Evolutionary conservation across 306 rosid genomes (phyloP).

Genomic region (Hippophae rhamnoides): DNA sequence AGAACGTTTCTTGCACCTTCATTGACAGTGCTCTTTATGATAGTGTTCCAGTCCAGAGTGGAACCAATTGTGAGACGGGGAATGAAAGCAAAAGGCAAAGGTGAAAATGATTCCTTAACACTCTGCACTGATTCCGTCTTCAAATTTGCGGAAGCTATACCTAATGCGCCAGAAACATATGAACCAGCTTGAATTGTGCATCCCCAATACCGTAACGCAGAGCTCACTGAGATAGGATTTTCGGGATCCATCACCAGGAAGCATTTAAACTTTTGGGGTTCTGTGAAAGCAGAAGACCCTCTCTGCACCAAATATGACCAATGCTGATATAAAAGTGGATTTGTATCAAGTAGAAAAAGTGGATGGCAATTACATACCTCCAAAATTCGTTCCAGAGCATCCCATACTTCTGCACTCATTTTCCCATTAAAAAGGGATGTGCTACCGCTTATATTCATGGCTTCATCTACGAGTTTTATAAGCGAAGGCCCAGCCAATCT

Average conservation of each 20-base stretch:
- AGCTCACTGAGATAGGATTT: slow-evolving; percentile 45
- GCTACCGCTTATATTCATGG: slow-evolving; percentile 45
- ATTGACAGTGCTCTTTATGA: slow-evolving; percentile 27
- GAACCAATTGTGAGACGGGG: slow-evolving; percentile 36
- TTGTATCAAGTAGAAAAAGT: slow-evolving; percentile 11
- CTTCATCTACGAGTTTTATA: slow-evolving; percentile 82
- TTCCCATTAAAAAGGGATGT: slow-evolving; percentile 40
- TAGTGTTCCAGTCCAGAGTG: slow-evolving; percentile 45
- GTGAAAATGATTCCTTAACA: slow-evolving; percentile 41
- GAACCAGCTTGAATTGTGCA: slow-evolving; percentile 86
- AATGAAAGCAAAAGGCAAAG: slow-evolving; percentile 60
- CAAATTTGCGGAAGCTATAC: slow-evolving; percentile 29
- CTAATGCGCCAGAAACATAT: slow-evolving; percentile 72
- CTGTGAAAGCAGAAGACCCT: slow-evolving; percentile 69
- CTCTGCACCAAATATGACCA: slow-evolving; percentile 39
- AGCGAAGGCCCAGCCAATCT: slow-evolving; percentile 87
- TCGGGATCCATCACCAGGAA: slow-evolving; percentile 71
- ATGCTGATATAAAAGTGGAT: slow-evolving; percentile 14
- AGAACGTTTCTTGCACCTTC: slow-evolving; percentile 54
- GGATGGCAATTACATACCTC: slow-evolving; percentile 36
- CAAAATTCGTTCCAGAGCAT: slow-evolving; percentile 56
- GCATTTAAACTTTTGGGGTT: slow-evolving; percentile 62
- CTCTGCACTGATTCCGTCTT: slow-evolving; percentile 35
- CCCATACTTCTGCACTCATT: slow-evolving; percentile 74
- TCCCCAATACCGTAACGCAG: slow-evolving; percentile 93